Evolutionary conservation across 371 early-diverging fungal species (phyloP), one percentile per base, ranked within the genome.

Genomic region (Actinomortierella ambigua): DNA sequence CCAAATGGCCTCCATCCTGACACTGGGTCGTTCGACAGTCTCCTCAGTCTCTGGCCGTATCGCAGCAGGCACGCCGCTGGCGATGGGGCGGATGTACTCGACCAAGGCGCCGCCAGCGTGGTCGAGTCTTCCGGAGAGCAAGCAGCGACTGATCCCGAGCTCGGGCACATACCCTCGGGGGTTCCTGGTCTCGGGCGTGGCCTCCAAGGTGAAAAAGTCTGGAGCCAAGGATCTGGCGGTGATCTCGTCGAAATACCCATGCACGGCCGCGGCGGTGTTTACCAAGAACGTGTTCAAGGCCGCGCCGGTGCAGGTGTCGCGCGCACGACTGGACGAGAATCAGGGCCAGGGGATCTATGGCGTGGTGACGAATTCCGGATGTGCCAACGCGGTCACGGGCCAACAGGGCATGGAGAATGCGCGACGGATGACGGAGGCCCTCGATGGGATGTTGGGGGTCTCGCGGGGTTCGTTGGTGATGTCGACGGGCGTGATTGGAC

Each of bases 401-500:
- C 77, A 86, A 8, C 79, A 86, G 68, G 98, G 98, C 15, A 68
- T 93, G 4, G 77, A 79, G 17, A 90, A 98, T 68, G 95, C 96
- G 0, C 82, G 77, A 62, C 77, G 71, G 20, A 94, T 95, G 93
- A 77, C 81, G 13, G 61, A 76, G 6, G 78, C 86, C 0, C 80
- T 88, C 14, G 87, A 88, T 62, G 63, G 64, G 5, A 57, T 84
- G 26, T 69, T 73, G 9, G 76, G 79, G n/a, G 78, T 80, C 9
- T 58, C 73, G 20, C 47, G 59, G 17, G 76, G 78, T 24, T 81
- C 90, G 1, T 68, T 97, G 55, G 91, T 95, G 34, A 95, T 98
- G 96, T 96, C 96, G 1, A 98, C 98, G 0, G 98, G 98, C 43
- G 98, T 98, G 26, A 98, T 98, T 73, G 98, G 98, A 2, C 95